A percentile compares a stretch with the other conserved stretches of the same genome.
phyloP scores from a whole-genome alignment of 139 green algal species.

The Tetraselmis striata region DNA sequence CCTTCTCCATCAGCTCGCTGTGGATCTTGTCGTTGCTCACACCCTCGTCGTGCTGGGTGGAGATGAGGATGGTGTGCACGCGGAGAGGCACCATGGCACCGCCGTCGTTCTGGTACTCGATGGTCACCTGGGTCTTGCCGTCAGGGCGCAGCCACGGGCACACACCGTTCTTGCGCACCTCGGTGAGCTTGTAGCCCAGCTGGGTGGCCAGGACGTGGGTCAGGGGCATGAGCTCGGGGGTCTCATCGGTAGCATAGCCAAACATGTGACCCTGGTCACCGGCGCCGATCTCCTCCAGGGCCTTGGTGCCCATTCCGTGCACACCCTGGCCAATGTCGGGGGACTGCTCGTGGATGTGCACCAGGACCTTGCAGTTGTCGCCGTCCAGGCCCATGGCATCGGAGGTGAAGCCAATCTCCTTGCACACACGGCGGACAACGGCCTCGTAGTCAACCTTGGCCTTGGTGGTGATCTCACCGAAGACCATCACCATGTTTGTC shows the following conservation, averaged over 20 bases:
- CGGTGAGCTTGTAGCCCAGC: conserved; percentile 82
- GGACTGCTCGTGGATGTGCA: conserved; percentile 97
- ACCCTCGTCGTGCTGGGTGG: conserved; percentile 87
- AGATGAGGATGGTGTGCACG: conserved; percentile 99
- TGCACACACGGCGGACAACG: conserved; percentile 60
- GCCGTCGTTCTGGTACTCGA: conserved; percentile 94
- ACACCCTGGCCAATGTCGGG: conserved; percentile 98
- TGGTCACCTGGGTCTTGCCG: conserved; percentile 98
- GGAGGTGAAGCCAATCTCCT: conserved; percentile 90
- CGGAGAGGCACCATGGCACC: conserved; percentile 84
- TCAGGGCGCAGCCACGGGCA: conserved; percentile 94
- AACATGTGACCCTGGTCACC: conserved; percentile 99
- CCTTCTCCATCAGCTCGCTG: conserved; percentile 92
- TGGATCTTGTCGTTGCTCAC: conserved; percentile 97
- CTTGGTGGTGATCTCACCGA: conserved; percentile 99
- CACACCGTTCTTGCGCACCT: conserved; percentile 85
- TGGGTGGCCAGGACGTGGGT: conserved; percentile 96
- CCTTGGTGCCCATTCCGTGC: conserved; percentile 98
- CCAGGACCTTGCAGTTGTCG: conserved; percentile 97
- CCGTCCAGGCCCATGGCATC: conserved; percentile 89
- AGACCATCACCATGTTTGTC: conserved; percentile 99
- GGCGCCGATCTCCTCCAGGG: conserved; percentile 94
- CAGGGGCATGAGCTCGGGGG: conserved; percentile 95
- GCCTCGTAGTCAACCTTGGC: conserved; percentile 99
- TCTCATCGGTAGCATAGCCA: conserved; percentile 99